These are phyloP conservation scores for Rhamnella rubrinervis DNA, from an alignment of 331 rosid genomes.

Conservation along the genomic window DNA sequence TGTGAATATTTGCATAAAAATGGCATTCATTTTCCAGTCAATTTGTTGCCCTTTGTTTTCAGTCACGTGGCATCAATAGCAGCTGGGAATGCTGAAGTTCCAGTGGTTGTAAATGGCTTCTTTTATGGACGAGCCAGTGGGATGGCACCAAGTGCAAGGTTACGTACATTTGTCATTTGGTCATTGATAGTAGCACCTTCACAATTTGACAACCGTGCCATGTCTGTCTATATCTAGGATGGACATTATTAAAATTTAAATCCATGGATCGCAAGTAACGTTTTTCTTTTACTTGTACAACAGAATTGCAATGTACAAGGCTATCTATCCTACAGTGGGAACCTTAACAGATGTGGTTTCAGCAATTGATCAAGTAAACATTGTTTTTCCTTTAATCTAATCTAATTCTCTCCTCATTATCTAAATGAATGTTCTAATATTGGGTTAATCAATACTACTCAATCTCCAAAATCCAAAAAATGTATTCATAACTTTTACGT, in stretches of 20 bases:
- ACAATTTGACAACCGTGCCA: background rate
- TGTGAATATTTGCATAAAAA: background rate
- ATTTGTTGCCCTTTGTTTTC: background rate
- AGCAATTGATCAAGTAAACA: slow-evolving; percentile 75
- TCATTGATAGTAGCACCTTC: background rate
- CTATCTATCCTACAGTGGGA: slow-evolving; percentile 66
- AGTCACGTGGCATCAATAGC: slow-evolving; percentile 89
- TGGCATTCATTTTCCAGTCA: no score
- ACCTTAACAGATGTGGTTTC: slow-evolving; percentile 69
- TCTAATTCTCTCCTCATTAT: no score
- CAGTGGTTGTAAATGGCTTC: slow-evolving; percentile 65
- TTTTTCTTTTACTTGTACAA: background rate
- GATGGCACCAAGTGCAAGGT: slow-evolving; percentile 89
- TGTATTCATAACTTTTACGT: background rate
- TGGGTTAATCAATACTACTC: no score
- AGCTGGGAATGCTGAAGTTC: slow-evolving; percentile 83
- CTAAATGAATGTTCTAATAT: no score
- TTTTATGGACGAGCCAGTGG: slow-evolving; percentile 76
- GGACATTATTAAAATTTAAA: no score
- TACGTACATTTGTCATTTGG: background rate
- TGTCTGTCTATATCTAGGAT: no score
- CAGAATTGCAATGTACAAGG: slow-evolving; percentile 91
- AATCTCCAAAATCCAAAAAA: no score
- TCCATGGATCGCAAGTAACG: no score
- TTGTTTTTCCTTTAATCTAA: background rate